phyloP scores from a whole-genome alignment of 177 flowering plant species.

The Tripterygium wilfordii region DNA sequence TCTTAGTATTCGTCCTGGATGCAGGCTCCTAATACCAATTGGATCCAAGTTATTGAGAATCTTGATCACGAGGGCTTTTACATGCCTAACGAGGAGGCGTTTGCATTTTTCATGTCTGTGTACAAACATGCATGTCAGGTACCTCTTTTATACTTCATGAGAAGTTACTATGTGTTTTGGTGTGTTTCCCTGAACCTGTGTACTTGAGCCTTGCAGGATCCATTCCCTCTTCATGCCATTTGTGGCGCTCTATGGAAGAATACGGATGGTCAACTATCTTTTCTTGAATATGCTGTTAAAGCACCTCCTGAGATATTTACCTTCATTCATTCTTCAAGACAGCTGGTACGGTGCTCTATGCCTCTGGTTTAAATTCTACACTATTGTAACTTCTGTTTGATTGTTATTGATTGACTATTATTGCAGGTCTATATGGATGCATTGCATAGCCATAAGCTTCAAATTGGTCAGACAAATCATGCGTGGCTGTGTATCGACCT shows the following conservation, averaged over 20 bases:
- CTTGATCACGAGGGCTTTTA: conserved; percentile 92
- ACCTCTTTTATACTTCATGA: conserved; percentile 3
- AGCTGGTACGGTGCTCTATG: conserved; percentile 47
- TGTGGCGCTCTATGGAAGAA: conserved; percentile 92
- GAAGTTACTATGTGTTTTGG: too few relatives aligned
- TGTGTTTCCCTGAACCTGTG: neutral
- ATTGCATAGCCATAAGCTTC: conserved; percentile 49
- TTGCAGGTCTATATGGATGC: conserved; percentile 63
- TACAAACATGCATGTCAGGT: conserved; percentile 79
- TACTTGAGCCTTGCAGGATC: conserved; percentile 57
- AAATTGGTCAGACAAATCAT: conserved; percentile 47
- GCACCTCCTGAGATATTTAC: conserved; percentile 81
- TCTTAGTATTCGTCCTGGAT: conserved; percentile 3
- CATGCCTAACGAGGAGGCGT: conserved; percentile 68
- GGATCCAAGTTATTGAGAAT: conserved; percentile 73
- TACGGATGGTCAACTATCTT: conserved; percentile 86
- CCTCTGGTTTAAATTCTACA: neutral
- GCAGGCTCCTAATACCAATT: conserved; percentile 80
- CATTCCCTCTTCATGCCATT: conserved; percentile 85
- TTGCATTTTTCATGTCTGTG: conserved; percentile 70
- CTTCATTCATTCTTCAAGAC: conserved; percentile 64
- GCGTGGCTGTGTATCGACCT: conserved; percentile 91
- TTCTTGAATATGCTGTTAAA: conserved; percentile 80
- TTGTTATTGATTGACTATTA: conserved; percentile 1
- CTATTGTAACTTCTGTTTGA: conserved; percentile 1